Evolutionary conservation across 805 yeast species (phyloP).

Genomic region (Yarrowia divulgata): DNA sequence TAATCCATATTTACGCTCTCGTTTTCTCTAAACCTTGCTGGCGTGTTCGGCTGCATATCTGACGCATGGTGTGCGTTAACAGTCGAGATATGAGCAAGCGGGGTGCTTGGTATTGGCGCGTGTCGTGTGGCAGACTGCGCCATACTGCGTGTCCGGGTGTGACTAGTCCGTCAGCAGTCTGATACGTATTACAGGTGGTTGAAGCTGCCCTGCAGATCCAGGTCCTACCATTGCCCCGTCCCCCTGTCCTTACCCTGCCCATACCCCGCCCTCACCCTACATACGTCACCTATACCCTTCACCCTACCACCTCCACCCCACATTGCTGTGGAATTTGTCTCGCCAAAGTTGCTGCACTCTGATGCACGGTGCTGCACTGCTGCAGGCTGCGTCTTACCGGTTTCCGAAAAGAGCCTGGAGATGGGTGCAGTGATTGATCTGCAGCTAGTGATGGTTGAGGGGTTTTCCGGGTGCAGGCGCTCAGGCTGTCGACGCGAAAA

Average conservation of each 20-base stretch:
- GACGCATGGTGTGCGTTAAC: conserved; percentile 10
- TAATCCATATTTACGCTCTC: conserved; percentile 33
- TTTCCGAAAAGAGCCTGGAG: conserved; percentile 24
- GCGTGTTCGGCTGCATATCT: conserved; percentile 2
- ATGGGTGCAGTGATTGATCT: conserved; percentile 3
- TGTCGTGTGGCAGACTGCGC: conserved; percentile 7
- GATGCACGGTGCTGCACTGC: background rate
- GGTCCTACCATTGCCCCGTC: too few species aligned
- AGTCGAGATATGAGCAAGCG: conserved; percentile 31
- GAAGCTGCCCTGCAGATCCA: too few species aligned
- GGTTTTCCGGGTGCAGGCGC: background rate
- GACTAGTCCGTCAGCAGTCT: too few species aligned
- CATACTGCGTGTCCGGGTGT: background rate
- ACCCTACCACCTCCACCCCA: background rate
- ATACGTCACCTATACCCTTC: too few species aligned
- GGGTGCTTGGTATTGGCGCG: conserved; percentile 7
- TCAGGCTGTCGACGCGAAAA: too few species aligned
- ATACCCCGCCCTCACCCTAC: too few species aligned
- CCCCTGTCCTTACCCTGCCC: too few species aligned
- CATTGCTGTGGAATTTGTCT: conserved; percentile 18
- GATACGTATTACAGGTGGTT: too few species aligned
- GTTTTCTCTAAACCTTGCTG: conserved; percentile 10
- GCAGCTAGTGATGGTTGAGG: conserved; percentile 14
- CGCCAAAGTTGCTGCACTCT: conserved; percentile 7
- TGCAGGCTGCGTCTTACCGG: conserved; percentile 21